Evolutionary conservation across 2,329 filamentous ascomycete genomes (phyloP), one percentile per base, ranked within the genome.

Genomic region (Didymosphaeria variabile): DNA sequence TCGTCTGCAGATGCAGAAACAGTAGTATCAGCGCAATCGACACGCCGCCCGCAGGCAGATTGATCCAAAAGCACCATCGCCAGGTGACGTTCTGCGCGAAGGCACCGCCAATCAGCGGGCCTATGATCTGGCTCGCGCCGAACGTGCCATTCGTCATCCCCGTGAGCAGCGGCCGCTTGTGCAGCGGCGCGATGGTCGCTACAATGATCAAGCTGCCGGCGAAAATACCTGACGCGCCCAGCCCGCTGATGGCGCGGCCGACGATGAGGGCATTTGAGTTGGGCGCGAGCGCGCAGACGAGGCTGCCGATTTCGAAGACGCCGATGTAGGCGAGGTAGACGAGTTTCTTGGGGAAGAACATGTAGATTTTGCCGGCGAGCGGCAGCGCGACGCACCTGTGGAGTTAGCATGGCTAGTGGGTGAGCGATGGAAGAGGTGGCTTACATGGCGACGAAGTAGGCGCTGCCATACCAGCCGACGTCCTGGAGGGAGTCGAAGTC

Each of bases 221-320:
- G 47, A 78, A 80, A 32, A 80, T 70, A 1, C 79, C 79, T 19
- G 75, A 73, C 7, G 71, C 72, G 10, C 79, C 79, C 13, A 74
- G 54, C 17, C 79, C 79, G 26, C 75, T 68, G 29, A 81, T 74
- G 0, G 78, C 78, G 36, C 79, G 57, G 10, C 79, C 79, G n/a
- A 79, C 67, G 44, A 81, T 80, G 34, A 80, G 67, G 0, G 74
- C 70, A 2, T 67, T 67, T 1, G 73, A 77, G 26, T 67, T 73
- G 17, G 72, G 74, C 1, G 78, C 76, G 0, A 77, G 67, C 71
- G 51, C 86, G 65, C 85, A 87, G n/a, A 88, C 67, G 9, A 83
- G 65, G 0, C 82, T 86, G 2, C 86, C 86, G 12, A 87, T 19
- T 66, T 87, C 84, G 64, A 88, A 88, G 57, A 86, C 47, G 57